A percentile compares a stretch with the other conserved stretches of the same genome.
phyloP scores from a whole-genome alignment of 2,329 filamentous ascomycete genomes.

The Aspergillus piperis region DNA sequence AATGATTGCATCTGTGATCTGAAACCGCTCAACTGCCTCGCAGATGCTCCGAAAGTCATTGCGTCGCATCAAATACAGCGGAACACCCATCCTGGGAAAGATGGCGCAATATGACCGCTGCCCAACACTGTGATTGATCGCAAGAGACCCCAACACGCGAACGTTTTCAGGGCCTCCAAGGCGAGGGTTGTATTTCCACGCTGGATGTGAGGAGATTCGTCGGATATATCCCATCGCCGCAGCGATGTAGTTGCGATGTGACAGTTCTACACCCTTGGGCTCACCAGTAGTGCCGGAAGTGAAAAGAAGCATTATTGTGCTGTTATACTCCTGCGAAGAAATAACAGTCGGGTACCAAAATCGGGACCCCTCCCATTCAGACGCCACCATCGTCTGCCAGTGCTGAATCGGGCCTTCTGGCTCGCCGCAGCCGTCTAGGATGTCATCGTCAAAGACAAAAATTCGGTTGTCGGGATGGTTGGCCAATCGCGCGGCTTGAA shows the following conservation, averaged over 20 bases:
- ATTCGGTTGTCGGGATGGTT: neutral
- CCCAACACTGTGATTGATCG: neutral
- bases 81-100: neutral
- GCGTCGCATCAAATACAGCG: neutral
- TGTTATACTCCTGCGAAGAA: neutral
- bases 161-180: neutral
- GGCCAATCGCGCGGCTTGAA: neutral
- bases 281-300: neutral
- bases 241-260: neutral
- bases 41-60: neutral
- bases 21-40: neutral
- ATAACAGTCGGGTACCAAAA: neutral
- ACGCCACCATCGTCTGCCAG: neutral
- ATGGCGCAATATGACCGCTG: neutral
- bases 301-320: neutral
- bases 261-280: neutral
- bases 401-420: neutral
- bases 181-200: neutral
- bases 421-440: neutral
- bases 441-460: neutral
- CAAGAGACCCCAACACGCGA: neutral
- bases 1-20: neutral
- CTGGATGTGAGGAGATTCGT: neutral
- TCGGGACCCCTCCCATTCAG: neutral
- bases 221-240: neutral